Percentiles rank a stretch among this genome's conserved stretches.
These are phyloP conservation scores for Haematococcus lacustris DNA, from an alignment of 139 green algal species.

Conservation along the genomic window DNA sequence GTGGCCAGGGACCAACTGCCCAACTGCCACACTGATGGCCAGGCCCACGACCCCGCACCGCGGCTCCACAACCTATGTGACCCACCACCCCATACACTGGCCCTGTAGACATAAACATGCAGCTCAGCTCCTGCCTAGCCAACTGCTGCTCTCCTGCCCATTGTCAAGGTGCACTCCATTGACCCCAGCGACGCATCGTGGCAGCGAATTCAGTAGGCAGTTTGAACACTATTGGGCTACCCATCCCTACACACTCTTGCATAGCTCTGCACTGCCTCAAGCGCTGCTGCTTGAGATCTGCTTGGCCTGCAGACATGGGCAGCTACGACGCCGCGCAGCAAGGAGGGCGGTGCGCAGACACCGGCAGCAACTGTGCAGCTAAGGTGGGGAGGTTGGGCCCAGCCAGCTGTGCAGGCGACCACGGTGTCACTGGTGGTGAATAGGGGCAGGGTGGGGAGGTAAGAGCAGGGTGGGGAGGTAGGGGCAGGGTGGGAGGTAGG, in stretches of 20 bases:
- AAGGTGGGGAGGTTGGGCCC: background rate
- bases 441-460: background rate
- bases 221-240: background rate
- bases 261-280: background rate
- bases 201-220: background rate
- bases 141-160: background rate
- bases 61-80: background rate
- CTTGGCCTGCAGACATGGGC: background rate
- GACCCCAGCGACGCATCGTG: no score
- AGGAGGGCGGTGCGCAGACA: constrained; percentile 12
- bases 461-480: background rate
- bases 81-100: background rate
- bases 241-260: no score
- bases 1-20: background rate
- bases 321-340: constrained; percentile 15
- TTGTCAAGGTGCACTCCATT: background rate
- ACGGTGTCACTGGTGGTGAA: background rate
- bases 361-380: background rate
- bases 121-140: no score
- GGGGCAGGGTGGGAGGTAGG: background rate
- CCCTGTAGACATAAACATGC: background rate
- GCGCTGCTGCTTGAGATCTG: background rate
- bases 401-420: no score
- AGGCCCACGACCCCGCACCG: background rate
- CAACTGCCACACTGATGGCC: background rate